Evolutionary conservation across 345 rosid genomes (phyloP).

Genomic region (Bruguiera gymnorhiza): DNA sequence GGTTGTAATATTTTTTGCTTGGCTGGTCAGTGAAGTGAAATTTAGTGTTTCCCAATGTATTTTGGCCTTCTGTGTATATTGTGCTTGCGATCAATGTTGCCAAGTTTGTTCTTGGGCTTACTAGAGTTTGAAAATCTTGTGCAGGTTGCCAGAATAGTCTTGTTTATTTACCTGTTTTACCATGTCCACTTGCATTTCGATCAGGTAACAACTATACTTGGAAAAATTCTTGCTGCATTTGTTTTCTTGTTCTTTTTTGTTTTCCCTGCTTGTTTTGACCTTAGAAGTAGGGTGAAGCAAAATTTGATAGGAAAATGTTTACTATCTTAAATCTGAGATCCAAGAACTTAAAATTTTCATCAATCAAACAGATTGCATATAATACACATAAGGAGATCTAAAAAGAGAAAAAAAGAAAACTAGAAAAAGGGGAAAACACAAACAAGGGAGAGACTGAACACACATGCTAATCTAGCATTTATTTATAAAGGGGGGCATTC

Average conservation of each 20-base stretch:
- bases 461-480: too few relatives aligned
- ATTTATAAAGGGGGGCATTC: too few relatives aligned
- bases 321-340: neutral
- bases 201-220: slow-evolving; percentile 49
- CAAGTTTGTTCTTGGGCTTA: neutral
- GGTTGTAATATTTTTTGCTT: slow-evolving; percentile 57
- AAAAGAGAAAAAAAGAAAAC: too few relatives aligned
- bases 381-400: too few relatives aligned
- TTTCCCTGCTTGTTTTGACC: neutral
- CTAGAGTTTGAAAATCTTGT: neutral
- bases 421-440: too few relatives aligned
- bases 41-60: neutral
- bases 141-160: slow-evolving; percentile 78
- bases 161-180: slow-evolving; percentile 73
- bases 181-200: slow-evolving; percentile 62
- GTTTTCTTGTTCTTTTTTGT: neutral
- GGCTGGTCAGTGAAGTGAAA: slow-evolving; percentile 60
- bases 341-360: neutral
- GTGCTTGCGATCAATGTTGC: neutral
- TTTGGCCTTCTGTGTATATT: neutral
- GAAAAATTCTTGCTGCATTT: neutral
- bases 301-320: neutral
- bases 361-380: neutral
- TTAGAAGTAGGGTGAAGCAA: neutral
- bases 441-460: too few relatives aligned